Conservation (phyloP, 768 basidiomycete genomes). For the Auriscalpium microsporum region DNA sequence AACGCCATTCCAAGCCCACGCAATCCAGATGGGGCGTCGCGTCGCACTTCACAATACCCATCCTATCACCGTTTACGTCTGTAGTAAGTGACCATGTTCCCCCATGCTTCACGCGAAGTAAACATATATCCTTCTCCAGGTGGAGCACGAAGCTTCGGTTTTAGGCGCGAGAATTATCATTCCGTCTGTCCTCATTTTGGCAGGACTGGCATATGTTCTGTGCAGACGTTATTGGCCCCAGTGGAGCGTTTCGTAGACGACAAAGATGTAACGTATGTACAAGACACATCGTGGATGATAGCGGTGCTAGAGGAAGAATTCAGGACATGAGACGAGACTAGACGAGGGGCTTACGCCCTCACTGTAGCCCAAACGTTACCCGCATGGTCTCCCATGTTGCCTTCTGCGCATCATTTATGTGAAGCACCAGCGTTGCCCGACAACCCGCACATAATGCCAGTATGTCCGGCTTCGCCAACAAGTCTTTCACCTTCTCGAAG, state of each 20-base stretch:
- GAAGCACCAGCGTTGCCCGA: background rate
- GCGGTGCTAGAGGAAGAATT: background rate
- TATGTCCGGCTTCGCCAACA: background rate
- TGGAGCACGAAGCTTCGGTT: constrained; percentile 67
- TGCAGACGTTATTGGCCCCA: constrained; percentile 32
- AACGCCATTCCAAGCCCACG: background rate
- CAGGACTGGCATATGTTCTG: constrained; percentile 33
- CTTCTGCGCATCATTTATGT: constrained; percentile 2
- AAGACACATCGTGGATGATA: background rate
- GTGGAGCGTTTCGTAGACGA: background rate
- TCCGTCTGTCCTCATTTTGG: constrained; percentile 31
- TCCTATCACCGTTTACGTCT: constrained; percentile 70
- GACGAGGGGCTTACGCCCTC: background rate
- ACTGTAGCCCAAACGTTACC: background rate
- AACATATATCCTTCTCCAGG: constrained; percentile 27
- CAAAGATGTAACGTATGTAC: background rate
- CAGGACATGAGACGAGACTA: background rate
- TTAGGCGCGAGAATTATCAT: constrained; percentile 41
- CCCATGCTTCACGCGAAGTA: background rate
- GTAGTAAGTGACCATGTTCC: constrained; percentile 40
- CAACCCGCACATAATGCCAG: constrained; percentile 7
- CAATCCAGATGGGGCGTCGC: constrained; percentile 21
- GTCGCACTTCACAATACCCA: constrained; percentile 69
- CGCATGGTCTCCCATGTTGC: constrained; percentile 5
- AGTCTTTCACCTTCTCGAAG: background rate